These are phyloP conservation scores for Elaphomyces granulatus DNA, from an alignment of 495 filamentous ascomycete species.

Conservation along the genomic window DNA sequence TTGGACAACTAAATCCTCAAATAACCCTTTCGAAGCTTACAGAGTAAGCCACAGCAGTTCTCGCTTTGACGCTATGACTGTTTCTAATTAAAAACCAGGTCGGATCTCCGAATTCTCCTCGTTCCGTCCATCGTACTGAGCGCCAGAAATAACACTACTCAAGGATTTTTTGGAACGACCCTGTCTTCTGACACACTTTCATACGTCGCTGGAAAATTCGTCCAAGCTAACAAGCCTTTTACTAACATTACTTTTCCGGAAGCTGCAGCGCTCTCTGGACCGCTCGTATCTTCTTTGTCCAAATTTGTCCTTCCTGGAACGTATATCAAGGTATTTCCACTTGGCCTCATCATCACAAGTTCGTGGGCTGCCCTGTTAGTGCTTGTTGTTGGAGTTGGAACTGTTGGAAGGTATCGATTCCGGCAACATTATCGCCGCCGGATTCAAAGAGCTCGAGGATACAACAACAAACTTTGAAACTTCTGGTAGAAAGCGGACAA, in stretches of 20 bases:
- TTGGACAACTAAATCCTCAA: slow-evolving; percentile 17
- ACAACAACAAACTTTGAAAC: neutral
- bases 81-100: no score
- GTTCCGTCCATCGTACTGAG: slow-evolving; percentile 48
- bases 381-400: slow-evolving; percentile 44
- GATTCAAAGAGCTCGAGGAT: slow-evolving; percentile 17
- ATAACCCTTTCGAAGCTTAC: slow-evolving; percentile 9
- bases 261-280: slow-evolving; percentile 16
- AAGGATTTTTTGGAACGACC: slow-evolving; percentile 37
- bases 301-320: slow-evolving; percentile 53
- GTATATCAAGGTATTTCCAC: slow-evolving; percentile 50
- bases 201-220: slow-evolving; percentile 56
- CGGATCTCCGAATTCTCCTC: slow-evolving; percentile 42
- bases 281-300: slow-evolving; percentile 16
- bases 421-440: slow-evolving; percentile 44
- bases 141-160: slow-evolving; percentile 29
- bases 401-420: slow-evolving; percentile 46
- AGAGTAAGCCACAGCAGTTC: slow-evolving; percentile 10
- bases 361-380: slow-evolving; percentile 44
- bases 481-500: neutral
- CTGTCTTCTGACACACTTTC: slow-evolving; percentile 50
- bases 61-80: neutral
- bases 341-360: slow-evolving; percentile 50
- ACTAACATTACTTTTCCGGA: slow-evolving; percentile 25
- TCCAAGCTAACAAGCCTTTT: slow-evolving; percentile 31